Evolutionary conservation across 108 stramenopile species (phyloP).

Genomic region (Cyclotella atomus): DNA sequence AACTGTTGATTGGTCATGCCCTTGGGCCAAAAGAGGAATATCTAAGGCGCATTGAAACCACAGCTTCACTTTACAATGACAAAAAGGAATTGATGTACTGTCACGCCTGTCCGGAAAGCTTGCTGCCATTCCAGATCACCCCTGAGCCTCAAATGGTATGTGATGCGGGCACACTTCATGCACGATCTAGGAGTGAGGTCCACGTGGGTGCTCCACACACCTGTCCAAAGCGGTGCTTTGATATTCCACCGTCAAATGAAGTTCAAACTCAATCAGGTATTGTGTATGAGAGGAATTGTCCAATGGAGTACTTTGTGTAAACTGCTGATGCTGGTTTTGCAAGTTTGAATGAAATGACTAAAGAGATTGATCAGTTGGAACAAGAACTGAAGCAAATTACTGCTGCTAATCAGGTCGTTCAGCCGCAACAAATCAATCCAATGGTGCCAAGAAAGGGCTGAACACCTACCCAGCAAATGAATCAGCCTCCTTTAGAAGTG

Average conservation of each 20-base stretch:
- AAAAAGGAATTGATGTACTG: conserved; percentile 4
- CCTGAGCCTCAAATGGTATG: conserved; percentile 13
- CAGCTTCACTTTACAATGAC: background rate
- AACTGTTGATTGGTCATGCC: conserved; percentile 34
- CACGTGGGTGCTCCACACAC: background rate
- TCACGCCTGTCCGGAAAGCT: conserved; percentile 10
- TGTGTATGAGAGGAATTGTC: conserved; percentile 9
- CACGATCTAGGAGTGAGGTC: background rate
- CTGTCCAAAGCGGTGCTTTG: background rate
- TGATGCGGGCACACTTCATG: conserved; percentile 1
- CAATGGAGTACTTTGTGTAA: background rate
- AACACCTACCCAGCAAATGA: no score
- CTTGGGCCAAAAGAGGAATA: conserved; percentile 33
- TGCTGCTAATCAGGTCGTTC: no score
- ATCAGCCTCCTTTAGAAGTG: no score
- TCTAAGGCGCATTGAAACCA: background rate
- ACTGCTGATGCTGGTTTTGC: background rate
- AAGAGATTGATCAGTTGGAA: background rate
- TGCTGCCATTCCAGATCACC: conserved; percentile 19
- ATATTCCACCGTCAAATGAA: background rate
- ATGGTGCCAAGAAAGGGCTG: no score
- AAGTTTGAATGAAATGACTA: background rate
- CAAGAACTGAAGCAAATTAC: no score
- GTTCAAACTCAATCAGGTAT: background rate
- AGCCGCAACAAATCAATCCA: no score